Conservation (phyloP, 208 protist genomes). For the Trypanosoma brucei region DNA sequence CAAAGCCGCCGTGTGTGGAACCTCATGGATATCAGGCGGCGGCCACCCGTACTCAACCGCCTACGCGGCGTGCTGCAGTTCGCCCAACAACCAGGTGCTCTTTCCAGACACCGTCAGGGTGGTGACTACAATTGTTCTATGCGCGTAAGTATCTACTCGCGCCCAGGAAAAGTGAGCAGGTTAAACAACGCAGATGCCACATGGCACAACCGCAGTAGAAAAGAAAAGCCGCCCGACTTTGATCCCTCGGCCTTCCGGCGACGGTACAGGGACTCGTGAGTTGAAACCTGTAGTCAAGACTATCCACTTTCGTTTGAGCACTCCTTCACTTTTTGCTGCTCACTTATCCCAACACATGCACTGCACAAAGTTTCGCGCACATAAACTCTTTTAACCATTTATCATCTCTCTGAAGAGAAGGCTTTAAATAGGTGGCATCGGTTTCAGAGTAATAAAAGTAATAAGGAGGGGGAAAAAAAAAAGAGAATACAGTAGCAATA, state of each 20-base stretch:
- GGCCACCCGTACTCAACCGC: conserved; percentile 26
- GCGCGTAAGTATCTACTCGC: conserved; percentile 49
- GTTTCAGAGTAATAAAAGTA: conserved; percentile 16
- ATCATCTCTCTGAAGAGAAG: neutral
- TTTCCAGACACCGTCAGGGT: conserved; percentile 26
- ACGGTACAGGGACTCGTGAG: conserved; percentile 36
- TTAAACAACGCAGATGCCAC: conserved; percentile 32
- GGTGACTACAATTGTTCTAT: conserved; percentile 30
- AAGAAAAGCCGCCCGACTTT: conserved; percentile 16
- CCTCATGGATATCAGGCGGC: conserved; percentile 33
- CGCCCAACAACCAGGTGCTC: conserved; percentile 26
- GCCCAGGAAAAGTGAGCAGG: conserved; percentile 39
- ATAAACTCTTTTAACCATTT: neutral
- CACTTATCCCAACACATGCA: no score
- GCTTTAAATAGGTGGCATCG: neutral
- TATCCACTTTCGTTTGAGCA: no score
- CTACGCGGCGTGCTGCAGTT: conserved; percentile 34
- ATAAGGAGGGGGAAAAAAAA: conserved; percentile 10
- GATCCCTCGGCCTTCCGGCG: conserved; percentile 35
- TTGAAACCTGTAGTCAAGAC: neutral
- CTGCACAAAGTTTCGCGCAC: no score
- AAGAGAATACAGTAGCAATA: neutral
- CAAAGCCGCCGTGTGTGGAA: conserved; percentile 26
- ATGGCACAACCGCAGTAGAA: conserved; percentile 29
- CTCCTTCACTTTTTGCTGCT: no score